Evolutionary conservation across 495 filamentous ascomycete species (phyloP), one percentile per base, ranked within the genome.

Genomic region (Neurospora hispaniola): DNA sequence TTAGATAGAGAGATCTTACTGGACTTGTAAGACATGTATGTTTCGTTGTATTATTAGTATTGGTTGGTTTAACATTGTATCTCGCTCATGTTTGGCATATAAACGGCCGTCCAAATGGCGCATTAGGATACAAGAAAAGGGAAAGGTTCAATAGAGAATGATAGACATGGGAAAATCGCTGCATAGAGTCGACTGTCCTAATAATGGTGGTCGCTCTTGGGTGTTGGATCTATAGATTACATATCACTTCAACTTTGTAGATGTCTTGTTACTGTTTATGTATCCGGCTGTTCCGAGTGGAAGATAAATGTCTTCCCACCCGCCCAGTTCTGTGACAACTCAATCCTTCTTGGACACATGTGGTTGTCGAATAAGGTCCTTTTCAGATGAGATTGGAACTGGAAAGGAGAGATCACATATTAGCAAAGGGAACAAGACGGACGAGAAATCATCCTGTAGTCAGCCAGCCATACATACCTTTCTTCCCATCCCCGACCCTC

Each of bases 401-500:
- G 23, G 5, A 2, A 6, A 62, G 12, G 12, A 62, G 5, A 62
- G 2, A 59, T 59, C 1, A 12, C 48, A 59, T 31, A 23, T 23
- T 59, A 42, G 38, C 5, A 59, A 46, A 62, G 12, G 14, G 59
- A 35, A 23, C 0, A 40, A 41, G 27, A 20, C 46, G 23, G 23
- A 23, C 23, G 23, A 23, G 23, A 23, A 23, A 23, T 23, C 23
- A 23, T 54, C 0, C 27, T 27, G 20, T 14, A 23, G n/a, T 59
- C 48, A 27, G 23, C 6, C 31, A 71, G 46, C 18, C 72, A 73
- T 14, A 73, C 77, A 73, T 66, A 76, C 80, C 76, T 73, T 79
- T 81, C 48, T 71, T 80, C n/a, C 71, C 76, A 23, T 77, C 78
- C 2, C 78, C 78, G 0, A 78, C 75, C 23, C 79, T 42, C 11